Evolutionary conservation across 257 asterid genomes (phyloP), one percentile per base, ranked within the genome.

Genomic region (Solanum phureja): DNA sequence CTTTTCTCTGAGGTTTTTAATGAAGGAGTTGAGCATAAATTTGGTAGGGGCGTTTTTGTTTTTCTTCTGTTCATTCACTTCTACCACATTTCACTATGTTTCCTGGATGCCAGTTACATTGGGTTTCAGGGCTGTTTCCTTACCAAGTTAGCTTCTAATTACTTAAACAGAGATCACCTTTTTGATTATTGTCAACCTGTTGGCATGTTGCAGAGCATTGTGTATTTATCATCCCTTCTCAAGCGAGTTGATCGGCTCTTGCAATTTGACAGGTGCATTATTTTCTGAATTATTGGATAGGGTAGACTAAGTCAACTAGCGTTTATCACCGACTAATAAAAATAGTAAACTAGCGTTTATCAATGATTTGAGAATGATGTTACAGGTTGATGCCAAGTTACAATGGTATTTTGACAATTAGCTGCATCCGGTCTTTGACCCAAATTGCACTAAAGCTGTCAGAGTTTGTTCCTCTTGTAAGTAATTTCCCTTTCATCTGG

Each of bases 331-430:
- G 16, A 19, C 7, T 34, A 8, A 34, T 19, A 4, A 33, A 33
- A 34, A 19, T 31, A 9, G 60, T 77, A 10, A 38, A 77, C 35
- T 77, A 77, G 86, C 81, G 40, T 12, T 87, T 49, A 34, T 44
- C 18, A 38, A 31, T 85, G 56, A 86, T 83, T 86, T 38, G 77
- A 11, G 86, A 88, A 81, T 89, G 58, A 66, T 84, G 88, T 86
- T 35, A 85, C 88, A 96, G 99, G 95, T 91, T 97, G 92, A 97
- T 97, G 99, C 99, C 99, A 73, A 96, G 99, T 92, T 94, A 95
- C 94, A 94, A 96, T 90, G 99, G 99, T 87, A 92, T 97, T 87
- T 90, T 96, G 92, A 96, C 98, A 23, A 90, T 92, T 88, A 94
- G 98, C 91, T 95, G 99, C 86, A 94, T 96, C 83, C 96, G 93